Evolutionary conservation across 768 basidiomycete species (phyloP).

Genomic region (Coprinopsis sp.): DNA sequence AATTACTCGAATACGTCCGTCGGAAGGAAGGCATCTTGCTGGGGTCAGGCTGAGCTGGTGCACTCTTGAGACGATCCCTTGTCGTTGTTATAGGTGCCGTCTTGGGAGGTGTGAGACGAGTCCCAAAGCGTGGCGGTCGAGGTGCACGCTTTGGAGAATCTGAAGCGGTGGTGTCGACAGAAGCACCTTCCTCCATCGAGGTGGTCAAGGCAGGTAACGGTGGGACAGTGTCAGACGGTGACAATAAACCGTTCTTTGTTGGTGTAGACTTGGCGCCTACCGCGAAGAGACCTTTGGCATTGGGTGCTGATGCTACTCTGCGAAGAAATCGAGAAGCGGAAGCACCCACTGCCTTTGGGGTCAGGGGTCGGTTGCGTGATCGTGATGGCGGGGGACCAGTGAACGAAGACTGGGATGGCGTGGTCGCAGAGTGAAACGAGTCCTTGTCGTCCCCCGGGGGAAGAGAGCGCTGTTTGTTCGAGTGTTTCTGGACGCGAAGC

Average conservation of each 20-base stretch:
- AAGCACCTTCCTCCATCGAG: slow-evolving; percentile 60
- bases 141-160: slow-evolving; percentile 60
- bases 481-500: slow-evolving; percentile 34
- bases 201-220: slow-evolving; percentile 48
- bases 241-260: slow-evolving; percentile 73
- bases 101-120: slow-evolving; percentile 33
- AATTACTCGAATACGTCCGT: slow-evolving; percentile 95
- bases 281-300: slow-evolving; percentile 86
- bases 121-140: slow-evolving; percentile 34
- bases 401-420: slow-evolving; percentile 44
- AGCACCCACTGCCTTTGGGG: slow-evolving; percentile 64
- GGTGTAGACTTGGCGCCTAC: slow-evolving; percentile 52
- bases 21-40: slow-evolving; percentile 76
- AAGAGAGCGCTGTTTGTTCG: slow-evolving; percentile 36
- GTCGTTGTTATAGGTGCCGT: slow-evolving; percentile 28
- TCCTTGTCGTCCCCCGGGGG: slow-evolving; percentile 20
- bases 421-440: slow-evolving; percentile 33
- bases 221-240: slow-evolving; percentile 60
- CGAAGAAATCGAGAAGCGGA: slow-evolving; percentile 87
- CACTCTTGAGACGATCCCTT: slow-evolving; percentile 44
- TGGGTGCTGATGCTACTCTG: slow-evolving; percentile 94
- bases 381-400: slow-evolving; percentile 37
- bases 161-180: slow-evolving; percentile 75
- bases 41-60: slow-evolving; percentile 35
- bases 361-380: slow-evolving; percentile 52